Conservation (phyloP, 2,329 filamentous ascomycete genomes). For the Exophiala sp. region DNA sequence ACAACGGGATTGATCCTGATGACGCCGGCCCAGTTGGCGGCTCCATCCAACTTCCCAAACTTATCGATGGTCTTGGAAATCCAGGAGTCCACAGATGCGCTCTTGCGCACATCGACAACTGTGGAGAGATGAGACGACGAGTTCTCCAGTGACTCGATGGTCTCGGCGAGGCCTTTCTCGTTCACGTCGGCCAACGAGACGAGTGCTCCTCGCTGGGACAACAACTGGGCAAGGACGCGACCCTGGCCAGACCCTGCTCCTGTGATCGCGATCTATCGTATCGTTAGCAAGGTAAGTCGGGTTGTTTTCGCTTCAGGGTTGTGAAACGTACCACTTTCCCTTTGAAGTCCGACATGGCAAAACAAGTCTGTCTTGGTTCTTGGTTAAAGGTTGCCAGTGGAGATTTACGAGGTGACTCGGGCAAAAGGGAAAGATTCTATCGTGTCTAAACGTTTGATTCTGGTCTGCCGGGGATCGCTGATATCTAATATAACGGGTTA, state of each 20-base stretch:
- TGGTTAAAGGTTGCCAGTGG: neutral
- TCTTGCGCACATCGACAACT: slow-evolving; percentile 18
- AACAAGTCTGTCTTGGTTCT: neutral
- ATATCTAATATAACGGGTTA: neutral
- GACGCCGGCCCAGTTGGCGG: slow-evolving; percentile 21
- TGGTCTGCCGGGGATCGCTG: neutral
- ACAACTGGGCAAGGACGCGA: slow-evolving; percentile 44
- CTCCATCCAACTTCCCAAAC: slow-evolving; percentile 20
- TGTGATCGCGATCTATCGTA: slow-evolving; percentile 13
- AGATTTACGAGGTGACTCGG: neutral
- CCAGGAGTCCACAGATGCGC: slow-evolving; percentile 18
- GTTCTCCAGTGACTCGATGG: slow-evolving; percentile 21
- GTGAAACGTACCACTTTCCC: slow-evolving; percentile 16
- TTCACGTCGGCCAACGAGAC: slow-evolving; percentile 51
- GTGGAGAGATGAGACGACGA: slow-evolving; percentile 13
- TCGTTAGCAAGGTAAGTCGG: neutral
- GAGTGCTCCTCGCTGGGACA: slow-evolving; percentile 44
- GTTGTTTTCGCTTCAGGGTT: neutral
- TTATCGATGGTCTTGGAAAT: slow-evolving; percentile 15
- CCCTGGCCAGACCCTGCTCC: slow-evolving; percentile 47
- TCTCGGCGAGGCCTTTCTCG: slow-evolving; percentile 34
- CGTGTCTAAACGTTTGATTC: neutral
- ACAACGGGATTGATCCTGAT: slow-evolving; percentile 30
- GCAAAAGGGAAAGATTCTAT: neutral
- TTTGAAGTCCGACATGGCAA: slow-evolving; percentile 12